A percentile compares a stretch with the other conserved stretches of the same genome.
These are phyloP conservation scores for Selaginella moellendorffii DNA, from an alignment of 75 land plant species.

Conservation along the genomic window DNA sequence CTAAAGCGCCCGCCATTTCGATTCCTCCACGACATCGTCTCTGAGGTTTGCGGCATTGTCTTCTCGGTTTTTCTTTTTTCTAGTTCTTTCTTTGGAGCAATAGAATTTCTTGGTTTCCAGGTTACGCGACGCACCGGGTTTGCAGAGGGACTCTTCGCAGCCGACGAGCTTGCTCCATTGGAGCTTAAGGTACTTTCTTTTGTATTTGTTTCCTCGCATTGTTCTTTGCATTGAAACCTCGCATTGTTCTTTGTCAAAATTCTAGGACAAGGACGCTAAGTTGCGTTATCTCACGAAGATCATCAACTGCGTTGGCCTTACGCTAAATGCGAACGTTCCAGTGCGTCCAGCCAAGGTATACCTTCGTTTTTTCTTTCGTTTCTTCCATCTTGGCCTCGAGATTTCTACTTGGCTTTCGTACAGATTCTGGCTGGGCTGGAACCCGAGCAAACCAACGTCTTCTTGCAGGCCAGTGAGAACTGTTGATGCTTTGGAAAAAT, in stretches of 20 bases:
- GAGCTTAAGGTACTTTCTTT: slow-evolving; percentile 14
- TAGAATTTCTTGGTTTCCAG: not conserved
- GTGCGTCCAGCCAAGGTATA: slow-evolving; percentile 20
- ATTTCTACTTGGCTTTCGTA: not conserved
- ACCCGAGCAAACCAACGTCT: slow-evolving; percentile 21
- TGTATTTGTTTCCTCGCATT: not conserved
- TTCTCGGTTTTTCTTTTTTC: not conserved
- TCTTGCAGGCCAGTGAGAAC: slow-evolving; percentile 18
- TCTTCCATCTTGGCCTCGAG: not conserved
- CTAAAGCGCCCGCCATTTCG: slow-evolving; percentile 24
- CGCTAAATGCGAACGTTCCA: slow-evolving; percentile 21
- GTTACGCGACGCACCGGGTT: slow-evolving; percentile 18
- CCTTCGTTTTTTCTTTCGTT: not conserved
- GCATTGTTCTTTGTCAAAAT: too few relatives aligned
- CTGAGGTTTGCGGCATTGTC: slow-evolving; percentile 12
- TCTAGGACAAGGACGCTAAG: slow-evolving; percentile 21
- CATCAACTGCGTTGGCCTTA: slow-evolving; percentile 22
- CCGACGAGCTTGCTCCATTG: slow-evolving; percentile 17
- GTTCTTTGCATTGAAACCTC: not conserved
- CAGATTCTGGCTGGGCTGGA: slow-evolving; percentile 27
- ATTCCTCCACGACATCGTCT: slow-evolving; percentile 20
- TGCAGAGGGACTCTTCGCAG: slow-evolving; percentile 18
- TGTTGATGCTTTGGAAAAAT: not conserved
- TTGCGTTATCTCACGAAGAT: slow-evolving; percentile 16
- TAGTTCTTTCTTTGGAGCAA: not conserved